Conservation (phyloP, 768 basidiomycete species). For the Austroboletus eburneus region DNA sequence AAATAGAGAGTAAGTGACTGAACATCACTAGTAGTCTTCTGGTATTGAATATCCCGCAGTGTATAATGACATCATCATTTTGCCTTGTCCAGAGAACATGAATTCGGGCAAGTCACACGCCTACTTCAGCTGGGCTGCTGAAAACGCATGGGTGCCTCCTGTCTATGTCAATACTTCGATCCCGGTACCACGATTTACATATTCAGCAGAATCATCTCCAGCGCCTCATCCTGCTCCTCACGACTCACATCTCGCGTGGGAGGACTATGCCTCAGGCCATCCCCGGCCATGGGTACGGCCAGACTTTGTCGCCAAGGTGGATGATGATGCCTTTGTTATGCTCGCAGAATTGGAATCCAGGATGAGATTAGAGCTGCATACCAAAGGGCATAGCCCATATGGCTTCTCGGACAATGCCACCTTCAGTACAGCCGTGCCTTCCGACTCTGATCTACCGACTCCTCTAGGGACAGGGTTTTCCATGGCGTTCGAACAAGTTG, state of each 20-base stretch:
- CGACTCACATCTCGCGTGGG: constrained; percentile 59
- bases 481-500: constrained; percentile 7
- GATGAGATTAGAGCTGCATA: constrained; percentile 70
- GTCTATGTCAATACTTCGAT: constrained; percentile 49
- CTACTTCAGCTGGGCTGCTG: constrained; percentile 90
- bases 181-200: constrained; percentile 52
- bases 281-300: constrained; percentile 74
- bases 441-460: background rate
- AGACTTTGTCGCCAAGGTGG: constrained; percentile 90
- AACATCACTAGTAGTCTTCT: background rate
- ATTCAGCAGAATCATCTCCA: constrained; percentile 52
- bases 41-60: constrained; percentile 37
- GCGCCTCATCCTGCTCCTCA: constrained; percentile 67
- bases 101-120: constrained; percentile 90
- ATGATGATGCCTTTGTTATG: constrained; percentile 95
- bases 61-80: constrained; percentile 81
- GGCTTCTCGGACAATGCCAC: constrained; percentile 11
- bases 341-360: constrained; percentile 91
- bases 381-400: constrained; percentile 30
- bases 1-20: constrained; percentile 78
- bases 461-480: background rate
- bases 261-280: constrained; percentile 40
- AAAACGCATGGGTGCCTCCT: constrained; percentile 88
- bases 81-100: constrained; percentile 92
- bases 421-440: constrained; percentile 1